These are phyloP conservation scores for Austroboletus eburneus DNA, from an alignment of 768 basidiomycete species.

Conservation along the genomic window DNA sequence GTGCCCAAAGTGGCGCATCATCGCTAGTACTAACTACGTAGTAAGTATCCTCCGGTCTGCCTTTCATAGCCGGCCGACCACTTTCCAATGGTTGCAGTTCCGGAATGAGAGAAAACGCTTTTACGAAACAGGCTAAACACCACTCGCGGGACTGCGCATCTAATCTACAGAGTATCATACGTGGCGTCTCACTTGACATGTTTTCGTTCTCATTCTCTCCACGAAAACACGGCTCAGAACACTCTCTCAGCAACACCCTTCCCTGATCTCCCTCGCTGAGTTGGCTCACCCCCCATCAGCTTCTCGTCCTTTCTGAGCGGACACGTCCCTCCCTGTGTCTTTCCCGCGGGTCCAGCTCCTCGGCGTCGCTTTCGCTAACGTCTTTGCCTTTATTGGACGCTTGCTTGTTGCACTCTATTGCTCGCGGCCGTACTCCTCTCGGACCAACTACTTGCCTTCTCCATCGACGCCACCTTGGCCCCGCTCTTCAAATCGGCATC, in stretches of 20 bases:
- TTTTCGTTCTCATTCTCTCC: too few species aligned
- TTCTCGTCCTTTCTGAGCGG: not conserved
- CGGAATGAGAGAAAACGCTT: too few species aligned
- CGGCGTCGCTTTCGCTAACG: not conserved
- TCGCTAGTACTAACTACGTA: not conserved
- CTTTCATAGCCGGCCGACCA: not conserved
- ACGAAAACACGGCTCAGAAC: not conserved
- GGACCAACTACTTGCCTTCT: not conserved
- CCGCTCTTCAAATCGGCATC: not conserved
- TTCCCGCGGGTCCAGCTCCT: not conserved
- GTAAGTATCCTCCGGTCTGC: not conserved
- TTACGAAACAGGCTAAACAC: too few species aligned
- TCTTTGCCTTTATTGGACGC: not conserved
- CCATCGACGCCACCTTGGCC: not conserved
- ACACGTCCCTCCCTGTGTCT: not conserved
- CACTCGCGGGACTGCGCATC: too few species aligned
- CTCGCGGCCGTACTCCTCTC: not conserved
- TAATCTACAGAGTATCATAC: too few species aligned
- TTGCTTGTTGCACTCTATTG: not conserved
- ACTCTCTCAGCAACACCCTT: not conserved
- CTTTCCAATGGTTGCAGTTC: not conserved
- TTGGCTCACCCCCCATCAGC: not conserved
- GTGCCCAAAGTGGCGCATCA: conserved; percentile 2
- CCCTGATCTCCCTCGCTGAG: not conserved
- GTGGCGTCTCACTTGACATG: not conserved